A percentile compares a stretch with the other conserved stretches of the same genome.
These are phyloP conservation scores for Naganishia liquefaciens DNA, from an alignment of 1,284 basidiomycete species.

Conservation along the genomic window DNA sequence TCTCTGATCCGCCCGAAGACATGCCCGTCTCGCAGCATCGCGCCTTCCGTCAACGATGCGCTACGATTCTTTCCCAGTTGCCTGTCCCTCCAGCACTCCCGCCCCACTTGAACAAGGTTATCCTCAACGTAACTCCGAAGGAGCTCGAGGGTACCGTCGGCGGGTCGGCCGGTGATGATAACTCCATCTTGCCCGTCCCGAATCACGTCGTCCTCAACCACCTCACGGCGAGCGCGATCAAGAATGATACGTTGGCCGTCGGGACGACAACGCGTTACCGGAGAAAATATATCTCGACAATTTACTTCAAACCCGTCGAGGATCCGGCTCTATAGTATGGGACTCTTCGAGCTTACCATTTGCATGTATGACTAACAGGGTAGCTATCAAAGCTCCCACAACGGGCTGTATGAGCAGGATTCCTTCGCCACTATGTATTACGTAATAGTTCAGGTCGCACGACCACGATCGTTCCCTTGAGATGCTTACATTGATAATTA, in stretches of 20 bases:
- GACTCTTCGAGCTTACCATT: too few relatives aligned
- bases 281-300: constrained; percentile 78
- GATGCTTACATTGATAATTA: not conserved
- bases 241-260: constrained; percentile 89
- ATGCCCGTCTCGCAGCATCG: constrained; percentile 43
- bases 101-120: constrained; percentile 88
- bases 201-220: constrained; percentile 95
- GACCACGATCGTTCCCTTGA: not conserved
- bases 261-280: constrained; percentile 90
- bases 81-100: constrained; percentile 84
- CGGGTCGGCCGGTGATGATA: constrained; percentile 71
- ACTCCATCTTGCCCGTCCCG: constrained; percentile 87
- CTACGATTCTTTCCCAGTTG: constrained; percentile 49
- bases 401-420: too few relatives aligned
- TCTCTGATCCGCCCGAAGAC: constrained; percentile 54
- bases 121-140: constrained; percentile 68
- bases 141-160: constrained; percentile 39
- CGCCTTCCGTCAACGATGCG: constrained; percentile 58
- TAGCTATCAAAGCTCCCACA: too few relatives aligned
- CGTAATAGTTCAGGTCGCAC: constrained; percentile 3
- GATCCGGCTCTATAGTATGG: not conserved
- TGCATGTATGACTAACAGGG: too few relatives aligned
- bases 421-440: not conserved
- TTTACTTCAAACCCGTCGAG: constrained; percentile 64
- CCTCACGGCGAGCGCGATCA: constrained; percentile 91